Evolutionary conservation across 352 stramenopile genomes (phyloP).

Genomic region (Lagenidium sp.): DNA sequence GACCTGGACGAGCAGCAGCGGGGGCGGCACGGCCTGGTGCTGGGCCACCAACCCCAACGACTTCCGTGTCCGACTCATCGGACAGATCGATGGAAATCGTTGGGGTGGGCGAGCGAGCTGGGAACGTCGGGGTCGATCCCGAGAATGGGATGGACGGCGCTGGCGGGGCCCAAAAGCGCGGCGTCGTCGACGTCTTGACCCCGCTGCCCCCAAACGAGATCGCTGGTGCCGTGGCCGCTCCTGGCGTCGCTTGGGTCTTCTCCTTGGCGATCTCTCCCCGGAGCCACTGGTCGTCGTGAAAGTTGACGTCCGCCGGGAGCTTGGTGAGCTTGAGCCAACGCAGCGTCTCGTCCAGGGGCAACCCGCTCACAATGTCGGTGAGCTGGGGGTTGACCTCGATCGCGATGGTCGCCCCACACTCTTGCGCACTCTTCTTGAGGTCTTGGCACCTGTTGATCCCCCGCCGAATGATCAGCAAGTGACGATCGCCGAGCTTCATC

Average conservation of each 20-base stretch:
- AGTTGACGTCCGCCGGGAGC: conserved; percentile 54
- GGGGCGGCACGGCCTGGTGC: too few relatives aligned
- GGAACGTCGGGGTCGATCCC: neutral
- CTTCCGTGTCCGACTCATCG: neutral
- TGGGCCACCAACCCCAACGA: too few relatives aligned
- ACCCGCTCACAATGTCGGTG: conserved; percentile 71
- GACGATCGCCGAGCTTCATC: conserved; percentile 46
- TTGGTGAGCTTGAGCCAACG: conserved; percentile 62
- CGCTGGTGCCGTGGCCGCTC: too few relatives aligned
- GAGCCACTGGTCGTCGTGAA: conserved; percentile 65
- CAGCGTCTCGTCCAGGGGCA: conserved; percentile 48
- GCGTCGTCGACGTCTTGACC: too few relatives aligned
- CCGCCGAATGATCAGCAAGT: conserved; percentile 57
- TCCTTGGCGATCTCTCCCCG: conserved; percentile 59
- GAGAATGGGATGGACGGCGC: too few relatives aligned
- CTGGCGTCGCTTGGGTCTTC: too few relatives aligned
- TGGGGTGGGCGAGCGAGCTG: neutral
- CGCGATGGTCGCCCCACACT: conserved; percentile 49
- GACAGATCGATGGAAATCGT: neutral
- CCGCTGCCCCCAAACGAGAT: too few relatives aligned
- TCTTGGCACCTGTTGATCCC: conserved; percentile 65
- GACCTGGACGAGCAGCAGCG: too few relatives aligned
- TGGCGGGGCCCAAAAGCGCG: too few relatives aligned
- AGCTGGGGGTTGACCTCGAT: conserved; percentile 73
- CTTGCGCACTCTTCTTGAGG: conserved; percentile 46